A percentile compares a stretch with the other conserved stretches of the same genome.
Conservation (phyloP, 108 stramenopile genomes). For the Craspedostauros australis region DNA sequence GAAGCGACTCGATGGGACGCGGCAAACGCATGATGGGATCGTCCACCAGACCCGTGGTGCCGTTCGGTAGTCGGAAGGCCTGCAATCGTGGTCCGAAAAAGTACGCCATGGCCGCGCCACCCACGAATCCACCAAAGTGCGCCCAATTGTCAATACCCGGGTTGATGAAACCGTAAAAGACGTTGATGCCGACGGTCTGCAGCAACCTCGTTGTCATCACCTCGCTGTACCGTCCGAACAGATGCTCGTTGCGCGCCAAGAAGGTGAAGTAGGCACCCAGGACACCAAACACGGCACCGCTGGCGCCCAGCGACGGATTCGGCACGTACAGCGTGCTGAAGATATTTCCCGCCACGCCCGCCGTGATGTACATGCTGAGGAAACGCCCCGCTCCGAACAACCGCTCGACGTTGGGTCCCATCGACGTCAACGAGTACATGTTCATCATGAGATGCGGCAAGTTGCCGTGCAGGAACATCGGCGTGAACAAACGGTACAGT, state of each 20-base stretch:
- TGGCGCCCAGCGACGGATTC: constrained; percentile 77
- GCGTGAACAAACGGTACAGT: constrained; percentile 65
- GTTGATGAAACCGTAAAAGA: constrained; percentile 31
- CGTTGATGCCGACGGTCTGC: constrained; percentile 36
- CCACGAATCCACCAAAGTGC: constrained; percentile 63
- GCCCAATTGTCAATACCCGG: constrained; percentile 78
- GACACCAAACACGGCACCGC: constrained; percentile 79
- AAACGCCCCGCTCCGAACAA: constrained; percentile 48
- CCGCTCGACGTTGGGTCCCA: constrained; percentile 60
- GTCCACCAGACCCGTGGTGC: constrained; percentile 43
- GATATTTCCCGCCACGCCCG: constrained; percentile 72
- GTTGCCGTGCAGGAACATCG: constrained; percentile 73
- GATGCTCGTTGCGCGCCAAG: constrained; percentile 51
- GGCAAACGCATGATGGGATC: constrained; percentile 43
- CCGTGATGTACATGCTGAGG: constrained; percentile 51
- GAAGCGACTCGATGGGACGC: constrained; percentile 32
- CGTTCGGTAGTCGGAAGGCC: constrained; percentile 41
- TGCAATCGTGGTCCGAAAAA: constrained; percentile 71
- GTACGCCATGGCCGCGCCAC: constrained; percentile 70
- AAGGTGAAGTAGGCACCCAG: constrained; percentile 70
- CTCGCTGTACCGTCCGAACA: constrained; percentile 40
- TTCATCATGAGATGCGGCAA: constrained; percentile 66
- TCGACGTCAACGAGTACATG: constrained; percentile 48
- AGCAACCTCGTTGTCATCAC: constrained; percentile 25
- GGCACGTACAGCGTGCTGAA: constrained; percentile 51